A percentile compares a stretch with the other conserved stretches of the same genome.
These are phyloP conservation scores for Hibiscus mutabilis DNA, from an alignment of 345 rosid species.

Conservation along the genomic window DNA sequence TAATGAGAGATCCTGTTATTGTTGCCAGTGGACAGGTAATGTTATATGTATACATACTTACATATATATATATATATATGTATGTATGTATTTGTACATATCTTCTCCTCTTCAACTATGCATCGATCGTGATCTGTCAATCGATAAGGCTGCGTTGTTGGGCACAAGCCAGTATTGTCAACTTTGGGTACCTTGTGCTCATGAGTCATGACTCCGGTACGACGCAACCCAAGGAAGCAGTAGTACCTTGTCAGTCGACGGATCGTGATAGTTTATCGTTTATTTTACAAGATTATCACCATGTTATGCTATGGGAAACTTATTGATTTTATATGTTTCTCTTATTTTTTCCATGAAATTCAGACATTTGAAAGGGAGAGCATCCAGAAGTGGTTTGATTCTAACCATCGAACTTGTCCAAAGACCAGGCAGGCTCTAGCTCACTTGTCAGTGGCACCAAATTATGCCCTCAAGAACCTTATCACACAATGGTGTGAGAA, in stretches of 20 bases:
- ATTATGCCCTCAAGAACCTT: conserved; percentile 57
- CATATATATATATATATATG: too few relatives aligned
- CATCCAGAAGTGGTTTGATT: conserved; percentile 68
- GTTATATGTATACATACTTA: too few relatives aligned
- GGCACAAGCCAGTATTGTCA: too few relatives aligned
- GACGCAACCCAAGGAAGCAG: too few relatives aligned
- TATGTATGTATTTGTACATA: too few relatives aligned
- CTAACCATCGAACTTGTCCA: conserved; percentile 66
- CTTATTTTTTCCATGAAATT: background rate
- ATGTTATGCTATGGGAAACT: background rate
- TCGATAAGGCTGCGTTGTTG: too few relatives aligned
- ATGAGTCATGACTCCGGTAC: too few relatives aligned
- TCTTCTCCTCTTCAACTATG: too few relatives aligned
- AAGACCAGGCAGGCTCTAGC: conserved; percentile 52
- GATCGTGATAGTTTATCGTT: too few relatives aligned
- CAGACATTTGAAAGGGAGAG: conserved; percentile 72
- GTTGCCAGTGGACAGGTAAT: conserved; percentile 74
- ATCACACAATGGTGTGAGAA: conserved; percentile 72
- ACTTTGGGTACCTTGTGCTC: too few relatives aligned
- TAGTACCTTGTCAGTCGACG: too few relatives aligned
- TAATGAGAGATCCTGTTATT: conserved; percentile 77
- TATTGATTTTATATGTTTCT: background rate
- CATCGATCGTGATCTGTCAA: too few relatives aligned
- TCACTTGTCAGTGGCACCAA: conserved; percentile 60
- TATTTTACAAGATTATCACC: background rate